Conservation (phyloP, 805 yeast genomes). For the Starmerella floris region DNA sequence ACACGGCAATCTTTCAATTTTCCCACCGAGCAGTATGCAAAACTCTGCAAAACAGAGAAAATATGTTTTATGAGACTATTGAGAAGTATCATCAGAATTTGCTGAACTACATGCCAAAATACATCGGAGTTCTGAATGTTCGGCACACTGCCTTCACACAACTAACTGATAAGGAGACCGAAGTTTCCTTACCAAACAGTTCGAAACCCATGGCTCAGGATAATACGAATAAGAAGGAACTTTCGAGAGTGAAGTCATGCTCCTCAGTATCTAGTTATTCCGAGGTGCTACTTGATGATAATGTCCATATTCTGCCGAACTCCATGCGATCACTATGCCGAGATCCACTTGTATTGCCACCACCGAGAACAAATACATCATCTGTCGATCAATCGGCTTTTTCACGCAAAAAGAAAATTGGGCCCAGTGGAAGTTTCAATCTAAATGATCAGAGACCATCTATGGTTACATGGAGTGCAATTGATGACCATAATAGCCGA, state of each 20-base stretch:
- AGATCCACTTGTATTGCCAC: background rate
- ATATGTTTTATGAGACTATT: conserved; percentile 79
- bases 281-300: conserved; percentile 85
- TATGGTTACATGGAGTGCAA: conserved; percentile 15
- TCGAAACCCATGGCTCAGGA: no score
- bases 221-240: no score
- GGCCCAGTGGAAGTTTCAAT: conserved; percentile 19
- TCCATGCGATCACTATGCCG: conserved; percentile 31
- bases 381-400: no score
- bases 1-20: conserved; percentile 88
- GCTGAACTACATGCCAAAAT: conserved; percentile 77
- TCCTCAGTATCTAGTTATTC: conserved; percentile 29
- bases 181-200: no score
- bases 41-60: conserved; percentile 79
- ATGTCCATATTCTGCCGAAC: conserved; percentile 80
- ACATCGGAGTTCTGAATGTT: conserved; percentile 88
- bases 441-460: conserved; percentile 21
- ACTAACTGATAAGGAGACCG: background rate
- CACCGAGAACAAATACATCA: no score
- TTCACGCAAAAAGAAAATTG: conserved; percentile 1
- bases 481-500: conserved; percentile 3
- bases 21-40: conserved; percentile 88
- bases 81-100: conserved; percentile 67
- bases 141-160: conserved; percentile 41
- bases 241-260: conserved; percentile 22